Percentiles rank a stretch among this genome's conserved stretches.
phyloP scores from a whole-genome alignment of 306 rosid genomes.

The Cucurbita argyrosperma region DNA sequence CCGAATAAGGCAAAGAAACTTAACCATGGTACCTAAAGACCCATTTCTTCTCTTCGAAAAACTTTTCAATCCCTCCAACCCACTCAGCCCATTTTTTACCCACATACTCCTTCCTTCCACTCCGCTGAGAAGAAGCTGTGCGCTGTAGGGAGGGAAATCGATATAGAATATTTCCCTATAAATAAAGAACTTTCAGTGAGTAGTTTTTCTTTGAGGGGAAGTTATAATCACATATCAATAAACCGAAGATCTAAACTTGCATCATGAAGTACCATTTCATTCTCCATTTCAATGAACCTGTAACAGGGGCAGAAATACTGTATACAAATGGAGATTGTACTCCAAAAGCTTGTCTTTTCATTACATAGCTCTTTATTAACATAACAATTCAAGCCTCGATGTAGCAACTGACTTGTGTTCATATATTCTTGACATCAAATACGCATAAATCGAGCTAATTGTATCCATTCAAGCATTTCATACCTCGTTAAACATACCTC shows the following conservation, averaged over 20 bases:
- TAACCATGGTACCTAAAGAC: slow-evolving; percentile 56
- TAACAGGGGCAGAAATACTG: neutral
- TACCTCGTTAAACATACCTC: slow-evolving; percentile 47
- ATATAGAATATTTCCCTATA: slow-evolving; percentile 94
- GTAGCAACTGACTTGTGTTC: slow-evolving; percentile 1
- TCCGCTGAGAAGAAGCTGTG: slow-evolving; percentile 65
- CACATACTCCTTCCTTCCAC: slow-evolving; percentile 77
- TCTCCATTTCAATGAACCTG: neutral
- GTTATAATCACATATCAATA: neutral
- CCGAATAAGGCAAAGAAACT: neutral
- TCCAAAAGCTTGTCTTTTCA: neutral
- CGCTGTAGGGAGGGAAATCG: slow-evolving; percentile 88
- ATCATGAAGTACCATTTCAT: neutral
- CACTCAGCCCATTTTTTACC: slow-evolving; percentile 90
- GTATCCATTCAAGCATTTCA: neutral
- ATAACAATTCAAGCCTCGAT: slow-evolving; percentile 2
- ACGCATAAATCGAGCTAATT: neutral
- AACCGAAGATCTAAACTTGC: neutral
- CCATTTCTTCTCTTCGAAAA: slow-evolving; percentile 74
- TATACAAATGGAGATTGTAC: neutral
- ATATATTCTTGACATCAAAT: neutral
- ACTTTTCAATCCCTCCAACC: slow-evolving; percentile 69
- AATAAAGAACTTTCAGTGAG: slow-evolving; percentile 20
- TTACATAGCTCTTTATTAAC: neutral
- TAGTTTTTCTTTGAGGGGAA: neutral